Evolutionary conservation across 345 rosid genomes (phyloP).

Genomic region (Trapa bicornis): DNA sequence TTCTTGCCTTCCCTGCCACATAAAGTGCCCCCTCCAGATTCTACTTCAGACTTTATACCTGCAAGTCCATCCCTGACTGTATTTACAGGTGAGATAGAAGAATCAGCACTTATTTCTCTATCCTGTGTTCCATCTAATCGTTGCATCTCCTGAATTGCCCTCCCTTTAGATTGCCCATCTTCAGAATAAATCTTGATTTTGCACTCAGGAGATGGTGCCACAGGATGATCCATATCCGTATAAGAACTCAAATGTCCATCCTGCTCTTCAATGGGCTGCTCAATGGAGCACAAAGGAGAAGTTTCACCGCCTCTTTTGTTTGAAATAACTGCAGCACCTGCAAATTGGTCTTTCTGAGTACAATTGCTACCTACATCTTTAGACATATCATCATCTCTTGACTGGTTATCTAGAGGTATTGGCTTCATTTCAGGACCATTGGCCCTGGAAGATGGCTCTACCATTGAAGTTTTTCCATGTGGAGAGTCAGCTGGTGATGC

Average conservation of each 20-base stretch:
- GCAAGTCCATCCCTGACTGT: no score
- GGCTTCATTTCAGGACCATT: constrained; percentile 23
- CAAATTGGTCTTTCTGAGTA: constrained; percentile 21
- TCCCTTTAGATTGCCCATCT: constrained; percentile 17
- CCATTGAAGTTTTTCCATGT: constrained; percentile 18
- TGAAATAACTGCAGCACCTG: constrained; percentile 12
- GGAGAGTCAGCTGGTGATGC: constrained; percentile 47
- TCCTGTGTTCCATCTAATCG: constrained; percentile 5
- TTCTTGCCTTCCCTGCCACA: constrained; percentile 16
- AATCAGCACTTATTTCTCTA: no score
- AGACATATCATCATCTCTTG: constrained; percentile 15
- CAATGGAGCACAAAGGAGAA: constrained; percentile 9
- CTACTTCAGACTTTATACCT: constrained; percentile 15
- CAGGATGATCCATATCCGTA: constrained; percentile 22
- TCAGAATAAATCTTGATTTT: constrained; percentile 12
- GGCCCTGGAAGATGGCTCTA: constrained; percentile 25
- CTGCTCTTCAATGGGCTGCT: constrained; percentile 17
- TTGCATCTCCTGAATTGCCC: constrained; percentile 12
- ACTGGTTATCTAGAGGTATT: constrained; percentile 18
- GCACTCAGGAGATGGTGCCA: constrained; percentile 29
- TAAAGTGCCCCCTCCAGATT: constrained; percentile 13
- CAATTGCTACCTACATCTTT: constrained; percentile 18
- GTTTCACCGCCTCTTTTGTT: constrained; percentile 18
- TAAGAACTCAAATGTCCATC: constrained; percentile 19
- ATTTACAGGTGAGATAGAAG: no score